Conservation (phyloP, 495 filamentous ascomycete species). For the Chaetomidium leptoderma region DNA sequence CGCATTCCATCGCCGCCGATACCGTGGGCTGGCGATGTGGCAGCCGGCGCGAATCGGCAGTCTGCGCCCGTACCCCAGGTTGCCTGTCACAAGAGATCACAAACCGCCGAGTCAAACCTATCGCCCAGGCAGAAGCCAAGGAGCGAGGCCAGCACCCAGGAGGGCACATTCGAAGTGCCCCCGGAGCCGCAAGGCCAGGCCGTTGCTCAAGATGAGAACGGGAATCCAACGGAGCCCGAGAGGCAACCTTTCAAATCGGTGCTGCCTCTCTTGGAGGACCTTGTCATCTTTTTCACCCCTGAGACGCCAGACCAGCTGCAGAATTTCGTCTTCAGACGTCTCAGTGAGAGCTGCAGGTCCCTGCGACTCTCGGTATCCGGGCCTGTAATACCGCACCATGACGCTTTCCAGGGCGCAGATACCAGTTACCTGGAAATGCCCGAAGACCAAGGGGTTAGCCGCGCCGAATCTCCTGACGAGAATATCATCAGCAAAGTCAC, state of each 20-base stretch:
- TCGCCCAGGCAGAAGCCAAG: background rate
- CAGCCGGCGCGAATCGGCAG: background rate
- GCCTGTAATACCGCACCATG: background rate
- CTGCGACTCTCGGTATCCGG: slow-evolving; percentile 28
- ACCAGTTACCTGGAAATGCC: background rate
- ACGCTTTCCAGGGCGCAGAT: background rate
- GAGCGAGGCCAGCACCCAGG: background rate
- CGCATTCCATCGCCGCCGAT: slow-evolving; percentile 9
- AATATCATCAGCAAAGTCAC: slow-evolving; percentile 14
- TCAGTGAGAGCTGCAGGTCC: slow-evolving; percentile 18
- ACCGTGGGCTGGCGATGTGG: slow-evolving; percentile 7
- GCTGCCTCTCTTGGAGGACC: slow-evolving; percentile 41
- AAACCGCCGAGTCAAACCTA: slow-evolving; percentile 5
- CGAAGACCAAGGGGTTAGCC: background rate
- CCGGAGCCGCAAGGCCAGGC: background rate
- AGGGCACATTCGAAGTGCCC: background rate
- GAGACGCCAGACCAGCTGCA: slow-evolving; percentile 27
- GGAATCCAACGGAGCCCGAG: background rate
- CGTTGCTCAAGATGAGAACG: background rate
- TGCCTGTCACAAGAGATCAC: background rate
- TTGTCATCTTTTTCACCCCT: slow-evolving; percentile 39
- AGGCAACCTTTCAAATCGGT: slow-evolving; percentile 29
- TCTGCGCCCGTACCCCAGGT: background rate
- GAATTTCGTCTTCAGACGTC: slow-evolving; percentile 27
- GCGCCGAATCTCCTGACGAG: background rate